Conservation (phyloP, 2,329 filamentous ascomycete genomes). For the Ophiocordyceps unilateralis region DNA sequence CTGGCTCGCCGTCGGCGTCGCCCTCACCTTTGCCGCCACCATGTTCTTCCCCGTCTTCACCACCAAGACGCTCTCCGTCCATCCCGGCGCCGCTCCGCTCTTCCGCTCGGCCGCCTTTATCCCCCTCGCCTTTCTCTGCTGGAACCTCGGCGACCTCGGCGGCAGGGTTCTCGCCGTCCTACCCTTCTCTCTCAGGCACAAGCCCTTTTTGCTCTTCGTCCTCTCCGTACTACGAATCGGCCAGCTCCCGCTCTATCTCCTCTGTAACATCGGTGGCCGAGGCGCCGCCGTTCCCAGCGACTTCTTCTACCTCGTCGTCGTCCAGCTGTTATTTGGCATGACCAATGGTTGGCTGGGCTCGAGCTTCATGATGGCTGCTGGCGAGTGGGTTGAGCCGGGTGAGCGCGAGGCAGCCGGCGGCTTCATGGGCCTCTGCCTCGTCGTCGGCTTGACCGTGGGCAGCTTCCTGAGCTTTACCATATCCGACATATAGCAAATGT, state of each 20-base stretch:
- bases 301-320: conserved; percentile 68
- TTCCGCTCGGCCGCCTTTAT: conserved; percentile 68
- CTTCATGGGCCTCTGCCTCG: conserved; percentile 88
- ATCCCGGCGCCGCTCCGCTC: conserved; percentile 28
- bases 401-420: conserved; percentile 81
- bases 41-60: conserved; percentile 97
- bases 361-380: conserved; percentile 80
- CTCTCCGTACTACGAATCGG: conserved; percentile 45
- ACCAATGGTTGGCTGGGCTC: conserved; percentile 79
- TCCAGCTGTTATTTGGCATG: conserved; percentile 70
- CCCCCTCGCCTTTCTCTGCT: conserved; percentile 76
- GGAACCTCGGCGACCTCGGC: conserved; percentile 76
- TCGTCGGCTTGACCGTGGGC: conserved; percentile 66
- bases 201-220: conserved; percentile 50
- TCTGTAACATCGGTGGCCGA: conserved; percentile 72
- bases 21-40: conserved; percentile 63
- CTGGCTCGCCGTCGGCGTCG: conserved; percentile 62
- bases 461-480: conserved; percentile 77
- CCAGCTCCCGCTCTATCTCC: conserved; percentile 70
- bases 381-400: conserved; percentile 61
- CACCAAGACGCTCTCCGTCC: conserved; percentile 36
- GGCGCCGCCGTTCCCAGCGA: conserved; percentile 66
- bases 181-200: conserved; percentile 38
- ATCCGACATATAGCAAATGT: conserved; percentile 20
- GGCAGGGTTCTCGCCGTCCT: conserved; percentile 54